Conservation (phyloP, 1,284 basidiomycete species). For the Peniophora sp. region DNA sequence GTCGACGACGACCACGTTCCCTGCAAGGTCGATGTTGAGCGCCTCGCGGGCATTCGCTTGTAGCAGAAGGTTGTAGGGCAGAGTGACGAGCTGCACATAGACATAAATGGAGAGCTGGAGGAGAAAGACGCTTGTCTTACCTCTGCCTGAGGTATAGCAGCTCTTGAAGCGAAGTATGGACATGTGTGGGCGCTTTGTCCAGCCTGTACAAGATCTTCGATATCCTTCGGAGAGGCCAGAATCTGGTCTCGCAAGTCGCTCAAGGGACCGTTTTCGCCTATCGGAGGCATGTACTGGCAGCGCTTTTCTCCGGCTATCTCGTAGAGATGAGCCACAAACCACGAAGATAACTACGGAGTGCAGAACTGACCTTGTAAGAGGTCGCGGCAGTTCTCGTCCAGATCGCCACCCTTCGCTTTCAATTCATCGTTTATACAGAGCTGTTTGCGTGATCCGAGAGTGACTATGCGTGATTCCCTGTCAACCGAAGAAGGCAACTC, state of each 20-base stretch:
- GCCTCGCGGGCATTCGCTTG: constrained; percentile 82
- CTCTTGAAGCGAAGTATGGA: constrained; percentile 89
- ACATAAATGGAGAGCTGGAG: constrained; percentile 1
- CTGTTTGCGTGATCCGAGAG: constrained; percentile 88
- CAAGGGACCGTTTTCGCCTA: constrained; percentile 66
- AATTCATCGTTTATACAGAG: constrained; percentile 89
- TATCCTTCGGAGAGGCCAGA: constrained; percentile 84
- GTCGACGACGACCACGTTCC: constrained; percentile 87
- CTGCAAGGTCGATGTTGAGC: constrained; percentile 75
- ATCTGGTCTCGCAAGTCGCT: constrained; percentile 88
- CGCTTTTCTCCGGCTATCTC: constrained; percentile 57
- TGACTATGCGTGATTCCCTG: constrained; percentile 50
- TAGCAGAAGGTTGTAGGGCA: constrained; percentile 92
- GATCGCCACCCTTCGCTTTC: constrained; percentile 56
- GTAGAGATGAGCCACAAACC: constrained; percentile 3
- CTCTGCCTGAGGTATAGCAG: constrained; percentile 86
- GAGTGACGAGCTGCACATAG: constrained; percentile 62
- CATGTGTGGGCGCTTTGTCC: constrained; percentile 70
- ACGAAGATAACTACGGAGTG: neutral
- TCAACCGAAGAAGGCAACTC: neutral
- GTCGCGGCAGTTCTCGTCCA: constrained; percentile 91
- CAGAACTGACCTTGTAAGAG: constrained; percentile 62
- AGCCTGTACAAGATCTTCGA: constrained; percentile 81
- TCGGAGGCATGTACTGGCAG: constrained; percentile 76
- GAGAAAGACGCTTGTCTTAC: constrained; percentile 30